Evolutionary conservation across 768 basidiomycete genomes (phyloP).

Genomic region (Thelephora aurantiotincta): DNA sequence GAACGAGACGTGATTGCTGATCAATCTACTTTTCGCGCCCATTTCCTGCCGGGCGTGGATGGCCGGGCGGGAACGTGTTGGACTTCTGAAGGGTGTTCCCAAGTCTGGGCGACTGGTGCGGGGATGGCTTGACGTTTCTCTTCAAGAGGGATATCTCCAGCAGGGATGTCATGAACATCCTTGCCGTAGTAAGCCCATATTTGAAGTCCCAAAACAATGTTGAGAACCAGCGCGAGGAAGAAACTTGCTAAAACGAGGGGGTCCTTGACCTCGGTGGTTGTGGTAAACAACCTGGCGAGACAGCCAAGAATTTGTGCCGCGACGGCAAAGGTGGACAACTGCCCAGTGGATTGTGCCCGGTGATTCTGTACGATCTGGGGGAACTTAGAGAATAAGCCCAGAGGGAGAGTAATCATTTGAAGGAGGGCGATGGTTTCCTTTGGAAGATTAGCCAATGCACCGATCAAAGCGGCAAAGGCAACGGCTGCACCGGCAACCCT

Average conservation of each 20-base stretch:
- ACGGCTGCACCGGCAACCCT: slow-evolving; percentile 19
- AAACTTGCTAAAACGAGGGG: slow-evolving; percentile 71
- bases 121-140: slow-evolving; percentile 10
- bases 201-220: slow-evolving; percentile 72
- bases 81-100: slow-evolving; percentile 23
- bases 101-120: slow-evolving; percentile 4
- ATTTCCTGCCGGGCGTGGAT: slow-evolving; percentile 38
- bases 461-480: slow-evolving; percentile 19
- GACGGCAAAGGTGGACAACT: slow-evolving; percentile 89
- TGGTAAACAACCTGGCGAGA: slow-evolving; percentile 87
- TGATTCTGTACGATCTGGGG: slow-evolving; percentile 86
- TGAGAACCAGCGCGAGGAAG: slow-evolving; percentile 67
- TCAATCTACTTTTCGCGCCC: slow-evolving; percentile 64
- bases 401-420: slow-evolving; percentile 78
- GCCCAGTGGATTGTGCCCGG: slow-evolving; percentile 68
- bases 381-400: slow-evolving; percentile 84
- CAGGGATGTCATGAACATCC: slow-evolving; percentile 20
- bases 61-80: slow-evolving; percentile 30
- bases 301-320: slow-evolving; percentile 80
- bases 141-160: slow-evolving; percentile 11
- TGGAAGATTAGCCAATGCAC: slow-evolving; percentile 35
- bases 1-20: neutral
- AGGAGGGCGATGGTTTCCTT: slow-evolving; percentile 43
- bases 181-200: slow-evolving; percentile 76
- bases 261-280: slow-evolving; percentile 80